Conservation (phyloP, 2,329 filamentous ascomycete species). For the Eutypella sp. region DNA sequence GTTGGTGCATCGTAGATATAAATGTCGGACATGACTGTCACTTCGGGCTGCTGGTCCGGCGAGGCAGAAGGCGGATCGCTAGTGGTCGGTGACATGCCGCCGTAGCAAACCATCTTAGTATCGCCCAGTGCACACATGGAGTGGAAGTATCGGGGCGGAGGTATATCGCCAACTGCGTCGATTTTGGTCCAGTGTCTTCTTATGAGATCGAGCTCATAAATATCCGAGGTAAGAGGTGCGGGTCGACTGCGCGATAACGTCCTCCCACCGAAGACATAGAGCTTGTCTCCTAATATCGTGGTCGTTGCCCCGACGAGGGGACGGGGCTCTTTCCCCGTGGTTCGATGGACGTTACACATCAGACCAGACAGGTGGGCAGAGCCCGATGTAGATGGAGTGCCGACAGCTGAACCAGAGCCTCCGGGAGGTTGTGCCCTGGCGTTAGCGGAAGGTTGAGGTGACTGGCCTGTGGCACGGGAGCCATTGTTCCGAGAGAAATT, state of each 20-base stretch:
- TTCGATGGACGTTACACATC: constrained; percentile 72
- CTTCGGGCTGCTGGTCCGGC: constrained; percentile 71
- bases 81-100: constrained; percentile 85
- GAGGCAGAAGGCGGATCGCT: constrained; percentile 40
- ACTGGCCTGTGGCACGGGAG: constrained; percentile 51
- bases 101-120: constrained; percentile 95
- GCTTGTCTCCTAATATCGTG: constrained; percentile 88
- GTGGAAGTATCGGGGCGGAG: constrained; percentile 92
- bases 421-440: constrained; percentile 32
- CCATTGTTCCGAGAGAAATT: constrained; percentile 50
- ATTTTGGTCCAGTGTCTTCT: constrained; percentile 89
- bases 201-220: constrained; percentile 92
- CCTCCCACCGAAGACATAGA: constrained; percentile 93
- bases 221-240: constrained; percentile 74
- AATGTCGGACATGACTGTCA: constrained; percentile 96
- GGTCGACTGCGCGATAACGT: constrained; percentile 80
- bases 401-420: constrained; percentile 28
- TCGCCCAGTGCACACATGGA: constrained; percentile 92
- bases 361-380: constrained; percentile 58
- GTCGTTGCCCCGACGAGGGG: constrained; percentile 92
- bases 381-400: constrained; percentile 39
- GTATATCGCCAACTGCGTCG: constrained; percentile 77
- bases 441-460: constrained; percentile 44
- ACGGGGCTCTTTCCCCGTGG: constrained; percentile 85
- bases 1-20: constrained; percentile 88